Evolutionary conservation across 139 green algal genomes (phyloP).

Genomic region (Tetraselmis striata): DNA sequence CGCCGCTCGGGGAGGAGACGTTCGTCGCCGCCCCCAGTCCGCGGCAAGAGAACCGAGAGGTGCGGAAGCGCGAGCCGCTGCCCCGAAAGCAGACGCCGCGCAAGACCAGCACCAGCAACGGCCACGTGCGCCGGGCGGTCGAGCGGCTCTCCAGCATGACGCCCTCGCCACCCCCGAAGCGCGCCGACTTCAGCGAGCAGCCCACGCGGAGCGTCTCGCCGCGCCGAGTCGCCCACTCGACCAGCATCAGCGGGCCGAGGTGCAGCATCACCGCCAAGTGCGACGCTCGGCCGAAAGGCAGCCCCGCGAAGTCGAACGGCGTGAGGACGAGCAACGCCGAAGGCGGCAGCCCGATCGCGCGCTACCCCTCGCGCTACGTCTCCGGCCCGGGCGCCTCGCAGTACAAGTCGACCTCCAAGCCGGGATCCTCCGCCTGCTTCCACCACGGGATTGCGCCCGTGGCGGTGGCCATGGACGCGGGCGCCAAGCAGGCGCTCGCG

Average conservation of each 20-base stretch:
- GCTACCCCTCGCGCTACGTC: neutral
- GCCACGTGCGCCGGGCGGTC: neutral
- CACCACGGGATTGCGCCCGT: neutral
- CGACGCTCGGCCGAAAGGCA: neutral
- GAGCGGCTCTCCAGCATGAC: neutral
- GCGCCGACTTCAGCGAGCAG: no score
- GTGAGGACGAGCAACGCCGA: neutral
- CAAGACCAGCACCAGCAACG: no score
- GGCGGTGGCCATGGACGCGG: no score
- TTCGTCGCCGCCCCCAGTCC: no score
- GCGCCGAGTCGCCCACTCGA: neutral
- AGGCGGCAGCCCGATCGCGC: neutral
- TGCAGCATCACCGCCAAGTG: neutral
- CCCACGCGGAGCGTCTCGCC: no score
- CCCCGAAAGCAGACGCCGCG: no score
- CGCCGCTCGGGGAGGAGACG: no score
- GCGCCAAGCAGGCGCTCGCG: neutral
- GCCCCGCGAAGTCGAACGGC: neutral
- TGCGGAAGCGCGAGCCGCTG: no score
- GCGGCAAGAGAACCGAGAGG: no score
- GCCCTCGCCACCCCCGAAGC: neutral
- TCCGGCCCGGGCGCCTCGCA: neutral
- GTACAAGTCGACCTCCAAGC: neutral
- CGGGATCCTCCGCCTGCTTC: neutral
- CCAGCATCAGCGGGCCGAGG: neutral